A percentile compares a stretch with the other conserved stretches of the same genome.
These are phyloP conservation scores for Saccharomycopsis capsularis DNA, from an alignment of 805 yeast genomes.

Conservation along the genomic window DNA sequence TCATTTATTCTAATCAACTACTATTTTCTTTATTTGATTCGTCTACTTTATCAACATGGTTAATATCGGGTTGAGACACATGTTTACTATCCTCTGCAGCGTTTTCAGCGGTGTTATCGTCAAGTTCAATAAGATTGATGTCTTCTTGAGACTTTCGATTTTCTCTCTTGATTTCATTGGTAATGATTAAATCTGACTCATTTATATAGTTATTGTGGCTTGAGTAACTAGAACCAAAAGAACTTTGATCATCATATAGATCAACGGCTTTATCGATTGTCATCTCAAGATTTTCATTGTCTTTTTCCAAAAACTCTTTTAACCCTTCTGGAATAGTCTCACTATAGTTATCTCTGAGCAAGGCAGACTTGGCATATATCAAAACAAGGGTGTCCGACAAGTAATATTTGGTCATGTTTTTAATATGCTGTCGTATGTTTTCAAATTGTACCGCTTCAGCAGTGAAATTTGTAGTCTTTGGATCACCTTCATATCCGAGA, in stretches of 20 bases:
- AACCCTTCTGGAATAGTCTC: slow-evolving; percentile 6
- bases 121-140: too few species aligned
- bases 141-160: too few species aligned
- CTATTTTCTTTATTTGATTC: too few species aligned
- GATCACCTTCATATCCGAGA: slow-evolving; percentile 9
- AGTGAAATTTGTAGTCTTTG: slow-evolving; percentile 8
- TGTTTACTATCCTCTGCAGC: too few species aligned
- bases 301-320: slow-evolving; percentile 9
- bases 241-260: not conserved
- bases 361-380: slow-evolving; percentile 9
- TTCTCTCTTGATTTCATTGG: too few species aligned
- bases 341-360: not conserved
- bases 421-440: not conserved
- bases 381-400: slow-evolving; percentile 4
- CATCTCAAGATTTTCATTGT: slow-evolving; percentile 5
- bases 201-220: too few species aligned
- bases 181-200: too few species aligned
- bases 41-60: too few species aligned
- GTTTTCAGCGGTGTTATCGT: too few species aligned
- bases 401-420: not conserved
- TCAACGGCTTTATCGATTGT: not conserved
- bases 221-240: too few species aligned
- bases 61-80: too few species aligned
- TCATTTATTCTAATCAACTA: too few species aligned
- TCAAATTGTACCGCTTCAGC: slow-evolving; percentile 9